Percentiles rank a stretch among this genome's conserved stretches.
Evolutionary conservation across 2,329 filamentous ascomycete genomes (phyloP).

Genomic region (Cladosporium velox): DNA sequence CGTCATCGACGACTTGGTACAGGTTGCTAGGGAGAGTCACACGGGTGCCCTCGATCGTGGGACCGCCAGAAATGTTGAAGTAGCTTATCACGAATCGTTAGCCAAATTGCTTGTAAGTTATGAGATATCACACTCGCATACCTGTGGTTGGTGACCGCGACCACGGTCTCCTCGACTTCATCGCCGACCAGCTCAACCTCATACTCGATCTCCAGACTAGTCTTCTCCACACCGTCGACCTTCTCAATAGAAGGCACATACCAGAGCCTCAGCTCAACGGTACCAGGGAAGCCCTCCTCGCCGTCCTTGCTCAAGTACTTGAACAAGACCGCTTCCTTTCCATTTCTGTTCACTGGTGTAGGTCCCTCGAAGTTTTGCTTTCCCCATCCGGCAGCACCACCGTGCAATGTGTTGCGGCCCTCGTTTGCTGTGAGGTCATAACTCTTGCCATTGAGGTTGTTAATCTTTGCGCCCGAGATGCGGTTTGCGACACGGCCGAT

Average conservation of each 20-base stretch:
- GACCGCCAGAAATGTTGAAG: conserved; percentile 66
- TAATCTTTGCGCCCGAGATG: conserved; percentile 69
- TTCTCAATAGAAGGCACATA: conserved; percentile 75
- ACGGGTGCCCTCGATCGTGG: conserved; percentile 64
- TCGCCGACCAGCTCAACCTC: conserved; percentile 76
- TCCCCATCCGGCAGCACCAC: conserved; percentile 70
- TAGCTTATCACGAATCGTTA: conserved; percentile 47
- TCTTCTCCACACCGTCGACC: conserved; percentile 56
- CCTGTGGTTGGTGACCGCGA: conserved; percentile 97
- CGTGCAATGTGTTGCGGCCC: conserved; percentile 66
- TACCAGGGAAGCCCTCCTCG: conserved; percentile 88
- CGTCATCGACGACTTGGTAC: conserved; percentile 73
- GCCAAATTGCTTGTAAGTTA: neutral
- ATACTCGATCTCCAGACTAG: conserved; percentile 82
- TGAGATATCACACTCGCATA: conserved; percentile 41
- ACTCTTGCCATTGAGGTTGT: conserved; percentile 68
- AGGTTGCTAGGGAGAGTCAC: conserved; percentile 59
- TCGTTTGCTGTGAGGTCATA: conserved; percentile 77
- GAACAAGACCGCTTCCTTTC: conserved; percentile 49
- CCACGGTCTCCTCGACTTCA: conserved; percentile 80
- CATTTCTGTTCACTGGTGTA: conserved; percentile 54
- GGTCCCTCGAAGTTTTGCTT: conserved; percentile 77
- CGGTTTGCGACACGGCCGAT: conserved; percentile 86
- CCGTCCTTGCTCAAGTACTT: conserved; percentile 69
- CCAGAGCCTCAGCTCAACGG: conserved; percentile 72